Evolutionary conservation across 179 eudicot species (phyloP).

Genomic region (Silene noctiflora): DNA sequence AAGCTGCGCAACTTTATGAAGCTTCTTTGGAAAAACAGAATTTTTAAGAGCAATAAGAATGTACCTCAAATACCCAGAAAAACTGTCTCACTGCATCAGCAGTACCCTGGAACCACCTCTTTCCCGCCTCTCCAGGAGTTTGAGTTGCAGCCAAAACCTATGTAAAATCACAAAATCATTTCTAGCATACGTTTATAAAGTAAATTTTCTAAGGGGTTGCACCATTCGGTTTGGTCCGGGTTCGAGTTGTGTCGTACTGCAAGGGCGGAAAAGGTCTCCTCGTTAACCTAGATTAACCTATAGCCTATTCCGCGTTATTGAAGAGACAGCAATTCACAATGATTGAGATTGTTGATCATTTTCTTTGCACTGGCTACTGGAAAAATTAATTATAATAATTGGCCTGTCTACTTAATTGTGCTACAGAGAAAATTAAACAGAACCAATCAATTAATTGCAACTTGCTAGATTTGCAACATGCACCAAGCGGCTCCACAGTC

Average conservation of each 20-base stretch:
- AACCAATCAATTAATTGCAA: background rate
- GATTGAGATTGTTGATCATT: background rate
- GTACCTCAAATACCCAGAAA: constrained; percentile 81
- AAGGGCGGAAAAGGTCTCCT: no score
- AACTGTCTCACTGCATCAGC: constrained; percentile 96
- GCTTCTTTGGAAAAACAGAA: background rate
- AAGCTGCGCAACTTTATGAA: background rate
- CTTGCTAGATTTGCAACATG: background rate
- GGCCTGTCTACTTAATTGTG: background rate
- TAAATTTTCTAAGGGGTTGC: no score
- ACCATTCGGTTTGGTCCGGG: background rate
- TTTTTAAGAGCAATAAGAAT: background rate
- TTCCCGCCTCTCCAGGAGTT: constrained; percentile 89
- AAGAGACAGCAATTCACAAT: no score
- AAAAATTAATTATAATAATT: no score
- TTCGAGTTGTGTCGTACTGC: background rate
- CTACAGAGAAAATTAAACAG: background rate
- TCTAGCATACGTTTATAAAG: background rate
- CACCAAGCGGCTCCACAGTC: background rate
- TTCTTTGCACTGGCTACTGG: background rate
- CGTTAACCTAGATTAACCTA: no score
- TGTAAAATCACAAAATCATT: background rate
- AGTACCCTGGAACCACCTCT: constrained; percentile 93
- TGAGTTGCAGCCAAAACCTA: constrained; percentile 96
- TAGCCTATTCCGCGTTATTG: no score